Conservation (phyloP, 2,329 filamentous ascomycete genomes). For the Cladophialophora bantiana region DNA sequence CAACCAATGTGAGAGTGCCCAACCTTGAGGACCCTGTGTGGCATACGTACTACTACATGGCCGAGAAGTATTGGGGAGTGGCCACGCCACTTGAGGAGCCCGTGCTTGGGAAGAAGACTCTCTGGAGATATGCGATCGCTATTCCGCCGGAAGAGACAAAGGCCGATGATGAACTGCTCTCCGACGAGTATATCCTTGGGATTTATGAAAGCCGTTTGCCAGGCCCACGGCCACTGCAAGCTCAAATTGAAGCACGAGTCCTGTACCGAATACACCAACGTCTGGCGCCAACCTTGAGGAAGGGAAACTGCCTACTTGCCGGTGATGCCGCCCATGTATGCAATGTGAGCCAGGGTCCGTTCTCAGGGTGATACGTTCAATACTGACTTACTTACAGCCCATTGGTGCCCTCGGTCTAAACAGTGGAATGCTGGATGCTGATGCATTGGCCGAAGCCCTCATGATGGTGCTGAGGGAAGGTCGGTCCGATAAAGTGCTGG, state of each 20-base stretch:
- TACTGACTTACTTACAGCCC: conserved; percentile 8
- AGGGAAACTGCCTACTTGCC: conserved; percentile 52
- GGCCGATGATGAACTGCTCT: conserved; percentile 21
- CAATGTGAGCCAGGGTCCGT: conserved; percentile 15
- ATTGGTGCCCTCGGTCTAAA: conserved; percentile 24
- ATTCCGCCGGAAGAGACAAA: conserved; percentile 1
- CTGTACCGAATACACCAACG: conserved; percentile 25
- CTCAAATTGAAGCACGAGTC: conserved; percentile 12
- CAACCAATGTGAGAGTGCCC: conserved; percentile 18
- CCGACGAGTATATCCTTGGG: conserved; percentile 17
- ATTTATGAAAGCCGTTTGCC: conserved; percentile 19
- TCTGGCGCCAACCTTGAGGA: conserved; percentile 14
- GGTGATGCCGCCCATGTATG: conserved; percentile 65
- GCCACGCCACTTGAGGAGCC: conserved; percentile 23
- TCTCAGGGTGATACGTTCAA: not conserved
- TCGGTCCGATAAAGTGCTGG: conserved; percentile 9
- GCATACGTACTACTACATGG: not conserved
- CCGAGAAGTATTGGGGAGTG: conserved; percentile 15
- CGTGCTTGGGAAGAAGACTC: conserved; percentile 13
- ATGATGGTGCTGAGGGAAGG: conserved; percentile 24
- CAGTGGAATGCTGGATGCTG: conserved; percentile 23
- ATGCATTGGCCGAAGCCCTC: conserved; percentile 21
- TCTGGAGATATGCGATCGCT: conserved; percentile 25
- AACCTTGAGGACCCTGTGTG: conserved; percentile 3
- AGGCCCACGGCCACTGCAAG: conserved; percentile 18